Percentiles rank a stretch among this genome's conserved stretches.
Evolutionary conservation across 495 filamentous ascomycete species (phyloP).

Genomic region (Penicillium flavigenum): DNA sequence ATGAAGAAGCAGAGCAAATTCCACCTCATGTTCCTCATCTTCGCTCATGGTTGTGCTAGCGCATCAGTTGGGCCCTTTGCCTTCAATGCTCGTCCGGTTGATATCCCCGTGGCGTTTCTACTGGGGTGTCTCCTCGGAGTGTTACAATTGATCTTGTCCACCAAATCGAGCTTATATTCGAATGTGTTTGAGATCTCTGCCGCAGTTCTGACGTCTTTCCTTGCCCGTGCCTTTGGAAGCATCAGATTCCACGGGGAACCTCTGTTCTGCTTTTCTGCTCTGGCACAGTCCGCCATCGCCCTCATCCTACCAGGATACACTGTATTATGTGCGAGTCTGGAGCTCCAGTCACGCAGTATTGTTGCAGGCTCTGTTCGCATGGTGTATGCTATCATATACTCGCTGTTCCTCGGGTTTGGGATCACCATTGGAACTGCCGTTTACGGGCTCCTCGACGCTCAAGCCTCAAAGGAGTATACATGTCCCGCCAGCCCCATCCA

Average conservation of each 20-base stretch:
- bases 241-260: slow-evolving; percentile 59
- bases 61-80: slow-evolving; percentile 83
- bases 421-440: slow-evolving; percentile 92
- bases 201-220: slow-evolving; percentile 83
- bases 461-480: slow-evolving; percentile 70
- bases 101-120: slow-evolving; percentile 83
- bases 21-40: slow-evolving; percentile 67
- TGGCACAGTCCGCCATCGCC: slow-evolving; percentile 88
- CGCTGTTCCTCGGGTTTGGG: slow-evolving; percentile 92
- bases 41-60: slow-evolving; percentile 82
- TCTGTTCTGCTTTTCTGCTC: slow-evolving; percentile 85
- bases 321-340: slow-evolving; percentile 77
- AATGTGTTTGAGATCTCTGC: slow-evolving; percentile 93
- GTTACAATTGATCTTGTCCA: slow-evolving; percentile 77
- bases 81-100: slow-evolving; percentile 81
- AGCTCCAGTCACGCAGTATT: slow-evolving; percentile 82
- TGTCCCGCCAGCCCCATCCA: slow-evolving; percentile 58
- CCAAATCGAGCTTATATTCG: slow-evolving; percentile 69
- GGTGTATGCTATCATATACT: slow-evolving; percentile 96
- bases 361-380: slow-evolving; percentile 91
- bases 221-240: slow-evolving; percentile 84
- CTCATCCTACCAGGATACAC: slow-evolving; percentile 90
- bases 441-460: slow-evolving; percentile 75
- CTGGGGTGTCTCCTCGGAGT: slow-evolving; percentile 81
- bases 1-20: slow-evolving; percentile 63